A percentile compares a stretch with the other conserved stretches of the same genome.
Evolutionary conservation across 306 rosid species (phyloP).

Genomic region (Trifolium repens): DNA sequence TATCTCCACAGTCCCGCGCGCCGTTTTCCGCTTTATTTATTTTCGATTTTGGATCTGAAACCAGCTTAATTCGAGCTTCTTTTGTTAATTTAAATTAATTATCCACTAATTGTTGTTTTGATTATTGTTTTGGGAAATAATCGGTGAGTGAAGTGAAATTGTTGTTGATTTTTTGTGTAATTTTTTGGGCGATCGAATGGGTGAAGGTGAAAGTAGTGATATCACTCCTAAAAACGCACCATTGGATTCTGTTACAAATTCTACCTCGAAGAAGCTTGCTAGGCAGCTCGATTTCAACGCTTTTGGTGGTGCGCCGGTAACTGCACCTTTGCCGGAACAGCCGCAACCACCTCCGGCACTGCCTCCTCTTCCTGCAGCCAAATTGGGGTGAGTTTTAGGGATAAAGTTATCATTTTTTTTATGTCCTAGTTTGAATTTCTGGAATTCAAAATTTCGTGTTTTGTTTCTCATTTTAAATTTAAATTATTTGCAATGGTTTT

Average conservation of each 20-base stretch:
- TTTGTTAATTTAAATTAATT: neutral
- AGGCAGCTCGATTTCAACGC: conserved; percentile 97
- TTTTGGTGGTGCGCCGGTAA: conserved; percentile 52
- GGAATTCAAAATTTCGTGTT: conserved; percentile 11
- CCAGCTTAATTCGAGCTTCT: conserved; percentile 52
- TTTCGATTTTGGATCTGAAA: conserved; percentile 58
- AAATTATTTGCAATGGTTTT: neutral
- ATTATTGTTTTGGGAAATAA: conserved; percentile 41
- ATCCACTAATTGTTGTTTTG: neutral
- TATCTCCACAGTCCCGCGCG: conserved; percentile 37
- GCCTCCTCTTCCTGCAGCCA: conserved; percentile 50
- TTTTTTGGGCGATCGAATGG: conserved; percentile 56
- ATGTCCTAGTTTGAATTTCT: conserved; percentile 4
- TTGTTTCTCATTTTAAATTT: conserved; percentile 5
- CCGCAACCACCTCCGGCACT: neutral
- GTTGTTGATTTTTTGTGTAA: neutral
- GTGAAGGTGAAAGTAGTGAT: conserved; percentile 78
- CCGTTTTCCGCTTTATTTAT: neutral
- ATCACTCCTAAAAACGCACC: conserved; percentile 58
- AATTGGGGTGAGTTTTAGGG: conserved; percentile 66
- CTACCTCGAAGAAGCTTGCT: conserved; percentile 75
- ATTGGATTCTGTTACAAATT: conserved; percentile 48
- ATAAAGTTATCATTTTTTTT: neutral
- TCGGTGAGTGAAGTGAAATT: conserved; percentile 49
- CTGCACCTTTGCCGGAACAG: conserved; percentile 48